Percentiles rank a stretch among this genome's conserved stretches.
Evolutionary conservation across 2,329 filamentous ascomycete species (phyloP).

Genomic region (Parafenestella ontariensis): DNA sequence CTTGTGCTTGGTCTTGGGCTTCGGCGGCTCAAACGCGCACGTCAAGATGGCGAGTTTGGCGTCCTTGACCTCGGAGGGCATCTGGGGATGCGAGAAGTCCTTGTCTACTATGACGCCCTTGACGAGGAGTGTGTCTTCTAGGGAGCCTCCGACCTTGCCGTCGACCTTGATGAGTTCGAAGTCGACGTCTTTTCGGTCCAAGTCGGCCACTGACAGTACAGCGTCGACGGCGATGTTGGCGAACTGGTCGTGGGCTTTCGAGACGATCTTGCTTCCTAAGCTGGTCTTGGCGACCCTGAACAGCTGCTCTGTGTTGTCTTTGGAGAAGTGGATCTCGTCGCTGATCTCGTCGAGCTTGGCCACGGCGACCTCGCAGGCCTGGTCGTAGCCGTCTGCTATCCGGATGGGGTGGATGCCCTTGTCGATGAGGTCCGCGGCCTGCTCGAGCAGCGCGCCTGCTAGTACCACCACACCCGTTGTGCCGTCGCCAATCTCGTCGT

Average conservation of each 20-base stretch:
- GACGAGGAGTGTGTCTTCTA: slow-evolving; percentile 93
- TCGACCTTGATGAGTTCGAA: slow-evolving; percentile 99
- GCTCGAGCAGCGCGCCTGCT: slow-evolving; percentile 91
- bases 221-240: slow-evolving; percentile 97
- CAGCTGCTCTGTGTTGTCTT: slow-evolving; percentile 81
- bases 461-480: slow-evolving; percentile 97
- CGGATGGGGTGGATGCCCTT: slow-evolving; percentile 99
- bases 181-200: slow-evolving; percentile 96
- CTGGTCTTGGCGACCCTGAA: slow-evolving; percentile 95
- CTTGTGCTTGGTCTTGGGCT: slow-evolving; percentile 99
- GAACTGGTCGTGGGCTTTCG: slow-evolving; percentile 98
- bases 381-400: slow-evolving; percentile 97
- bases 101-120: slow-evolving; percentile 99
- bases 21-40: slow-evolving; percentile 97
- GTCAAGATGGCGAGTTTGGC: slow-evolving; percentile 98
- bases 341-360: slow-evolving; percentile 91
- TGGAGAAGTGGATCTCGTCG: slow-evolving; percentile 86
- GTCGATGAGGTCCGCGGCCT: slow-evolving; percentile 97
- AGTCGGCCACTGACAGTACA: slow-evolving; percentile 92
- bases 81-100: slow-evolving; percentile 99
- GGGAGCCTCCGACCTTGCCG: slow-evolving; percentile 91
- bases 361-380: slow-evolving; percentile 96
- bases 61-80: slow-evolving; percentile 93
- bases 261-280: slow-evolving; percentile 98
- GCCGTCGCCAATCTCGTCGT: slow-evolving; percentile 98